phyloP scores from a whole-genome alignment of 1,284 basidiomycete genomes.

The Xerocomus amazonicus region DNA sequence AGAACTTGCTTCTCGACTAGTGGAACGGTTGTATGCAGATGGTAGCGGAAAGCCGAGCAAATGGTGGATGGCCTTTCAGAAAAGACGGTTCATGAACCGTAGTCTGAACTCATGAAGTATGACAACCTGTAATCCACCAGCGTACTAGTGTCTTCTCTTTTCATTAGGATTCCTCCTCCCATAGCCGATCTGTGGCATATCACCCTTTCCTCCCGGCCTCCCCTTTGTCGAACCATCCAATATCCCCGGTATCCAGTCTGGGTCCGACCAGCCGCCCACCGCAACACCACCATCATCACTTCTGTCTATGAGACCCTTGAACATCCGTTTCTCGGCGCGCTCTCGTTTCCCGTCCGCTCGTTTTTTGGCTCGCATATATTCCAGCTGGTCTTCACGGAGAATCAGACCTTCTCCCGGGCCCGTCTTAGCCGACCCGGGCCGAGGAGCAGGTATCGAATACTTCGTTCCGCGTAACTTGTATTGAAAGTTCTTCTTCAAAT shows the following conservation, averaged over 20 bases:
- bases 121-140: conserved; percentile 10
- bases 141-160: conserved; percentile 51
- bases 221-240: conserved; percentile 71
- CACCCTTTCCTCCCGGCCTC: conserved; percentile 63
- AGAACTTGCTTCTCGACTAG: conserved; percentile 83
- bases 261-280: conserved; percentile 86
- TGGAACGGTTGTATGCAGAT: conserved; percentile 87
- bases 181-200: conserved; percentile 79
- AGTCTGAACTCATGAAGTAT: conserved; percentile 58
- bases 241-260: conserved; percentile 93
- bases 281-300: conserved; percentile 48
- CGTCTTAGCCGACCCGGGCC: conserved; percentile 82
- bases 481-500: conserved; percentile 94
- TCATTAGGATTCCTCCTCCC: conserved; percentile 88
- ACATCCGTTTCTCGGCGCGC: conserved; percentile 75
- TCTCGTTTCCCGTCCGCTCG: conserved; percentile 66
- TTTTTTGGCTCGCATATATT: conserved; percentile 81
- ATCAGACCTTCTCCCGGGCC: conserved; percentile 80
- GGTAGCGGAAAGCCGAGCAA: conserved; percentile 90
- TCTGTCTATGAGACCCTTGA: conserved; percentile 57
- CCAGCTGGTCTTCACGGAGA: conserved; percentile 85
- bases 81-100: conserved; percentile 93
- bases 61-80: conserved; percentile 99
- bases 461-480: conserved; percentile 91
- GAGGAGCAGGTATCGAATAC: conserved; percentile 91